Evolutionary conservation across 257 asterid genomes (phyloP), one percentile per base, ranked within the genome.

Genomic region (Nicotiana knightiana): DNA sequence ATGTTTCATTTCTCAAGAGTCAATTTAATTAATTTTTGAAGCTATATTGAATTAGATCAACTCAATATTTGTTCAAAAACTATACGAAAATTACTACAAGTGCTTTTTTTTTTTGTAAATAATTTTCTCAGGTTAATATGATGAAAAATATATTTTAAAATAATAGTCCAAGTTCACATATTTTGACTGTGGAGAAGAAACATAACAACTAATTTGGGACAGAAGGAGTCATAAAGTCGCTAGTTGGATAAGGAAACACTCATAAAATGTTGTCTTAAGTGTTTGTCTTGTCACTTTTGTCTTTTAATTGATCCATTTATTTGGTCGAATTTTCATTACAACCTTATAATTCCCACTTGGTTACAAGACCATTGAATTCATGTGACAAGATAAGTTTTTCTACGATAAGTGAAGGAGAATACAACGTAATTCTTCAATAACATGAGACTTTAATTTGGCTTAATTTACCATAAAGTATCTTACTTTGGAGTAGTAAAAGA

Each of bases 211-310:
- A 43, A 43, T 43, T 39, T 43, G 48, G 48, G 11, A 43, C 0
- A 11, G 48, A 7, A 0, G 48, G 48, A 43, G 10, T 43, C 1
- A 43, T 43, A 43, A 71, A 71, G 43, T 53, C 39, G 16, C 26
- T 6, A 70, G 70, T 66, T 66, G 73, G 73, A 66, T 32, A 32
- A 32, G 24, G 62, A 37, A 71, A 24, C 24, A 48, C 26, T 73
- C 79, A 48, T 73, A 26, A 73, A 24, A 26, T 73, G 79, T 48
- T 26, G 61, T 73, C 79, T 24, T 6, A 48, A 73, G 62, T 73
- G 62, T 73, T 73, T 73, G 79, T 73, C 79, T 73, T 26, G 79
- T 48, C 17, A 26, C 63, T 0, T 73, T 73, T 48, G 79, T 73
- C 79, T 73, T 48, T 48, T 48, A 26, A 48, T 5, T 24, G 28